Conservation (phyloP, 768 basidiomycete species). For the Leccinum disarticulatum region DNA sequence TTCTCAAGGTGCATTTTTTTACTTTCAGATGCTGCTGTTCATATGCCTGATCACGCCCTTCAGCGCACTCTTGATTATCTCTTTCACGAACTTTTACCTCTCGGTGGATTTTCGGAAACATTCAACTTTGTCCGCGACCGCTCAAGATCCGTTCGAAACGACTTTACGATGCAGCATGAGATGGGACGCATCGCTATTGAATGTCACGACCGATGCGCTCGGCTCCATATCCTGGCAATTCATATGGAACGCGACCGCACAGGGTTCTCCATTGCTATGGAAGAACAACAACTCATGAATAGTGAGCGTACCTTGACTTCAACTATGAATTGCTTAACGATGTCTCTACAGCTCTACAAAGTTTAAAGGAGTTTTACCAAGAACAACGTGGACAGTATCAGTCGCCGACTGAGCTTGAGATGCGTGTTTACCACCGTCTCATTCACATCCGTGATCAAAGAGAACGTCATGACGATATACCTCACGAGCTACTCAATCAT, state of each 20-base stretch:
- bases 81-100: slow-evolving; percentile 75
- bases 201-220: slow-evolving; percentile 90
- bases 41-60: background rate
- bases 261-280: slow-evolving; percentile 64
- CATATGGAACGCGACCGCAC: slow-evolving; percentile 59
- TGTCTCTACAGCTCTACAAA: slow-evolving; percentile 71
- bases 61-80: slow-evolving; percentile 91
- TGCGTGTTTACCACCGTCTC: slow-evolving; percentile 92
- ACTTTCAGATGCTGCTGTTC: slow-evolving; percentile 2
- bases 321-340: background rate
- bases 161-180: slow-evolving; percentile 91
- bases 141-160: slow-evolving; percentile 84
- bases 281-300: slow-evolving; percentile 90
- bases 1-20: slow-evolving; percentile 61
- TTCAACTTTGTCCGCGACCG: slow-evolving; percentile 91
- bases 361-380: slow-evolving; percentile 90
- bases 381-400: slow-evolving; percentile 69
- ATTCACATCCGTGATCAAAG: slow-evolving; percentile 86
- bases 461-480: slow-evolving; percentile 73
- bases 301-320: slow-evolving; percentile 49
- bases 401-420: slow-evolving; percentile 88
- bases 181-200: slow-evolving; percentile 77
- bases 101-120: slow-evolving; percentile 66
- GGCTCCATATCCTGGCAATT: slow-evolving; percentile 87
- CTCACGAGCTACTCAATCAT: slow-evolving; percentile 61